Percentiles rank a stretch among this genome's conserved stretches.
Conservation (phyloP, 2,329 filamentous ascomycete genomes). For the Penicillium sp. region DNA sequence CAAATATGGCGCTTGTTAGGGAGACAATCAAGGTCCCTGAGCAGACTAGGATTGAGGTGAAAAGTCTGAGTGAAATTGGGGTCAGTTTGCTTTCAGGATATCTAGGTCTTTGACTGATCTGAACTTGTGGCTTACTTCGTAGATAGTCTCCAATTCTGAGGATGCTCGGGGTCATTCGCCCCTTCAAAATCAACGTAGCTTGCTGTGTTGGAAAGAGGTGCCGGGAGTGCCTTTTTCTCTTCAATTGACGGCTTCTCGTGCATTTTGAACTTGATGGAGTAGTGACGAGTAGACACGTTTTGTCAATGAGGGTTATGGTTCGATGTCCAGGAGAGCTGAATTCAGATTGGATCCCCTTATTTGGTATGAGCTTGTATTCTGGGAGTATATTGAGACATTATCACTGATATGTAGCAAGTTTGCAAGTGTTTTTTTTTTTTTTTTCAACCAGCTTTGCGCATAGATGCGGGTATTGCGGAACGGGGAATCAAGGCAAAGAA, state of each 20-base stretch:
- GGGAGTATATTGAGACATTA: neutral
- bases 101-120: neutral
- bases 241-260: conserved; percentile 17
- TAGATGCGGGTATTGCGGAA: conserved; percentile 6
- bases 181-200: conserved; percentile 57
- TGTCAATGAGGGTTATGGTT: neutral
- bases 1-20: conserved; percentile 62
- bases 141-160: conserved; percentile 51
- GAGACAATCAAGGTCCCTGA: conserved; percentile 52
- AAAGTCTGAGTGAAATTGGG: conserved; percentile 14
- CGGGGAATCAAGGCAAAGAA: too few relatives aligned
- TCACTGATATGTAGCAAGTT: neutral
- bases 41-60: conserved; percentile 24
- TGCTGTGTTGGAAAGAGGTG: conserved; percentile 47
- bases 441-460: neutral
- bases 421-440: neutral
- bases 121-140: conserved; percentile 40
- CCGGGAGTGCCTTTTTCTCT: conserved; percentile 50
- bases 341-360: neutral
- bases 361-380: neutral
- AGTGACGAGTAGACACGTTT: neutral
- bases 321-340: too few relatives aligned
- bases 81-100: neutral
- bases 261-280: neutral
- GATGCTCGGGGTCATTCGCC: conserved; percentile 50